Base-by-base conservation (phyloP, 441 rosid genomes). In the Isatis lusitanica region DNA sequence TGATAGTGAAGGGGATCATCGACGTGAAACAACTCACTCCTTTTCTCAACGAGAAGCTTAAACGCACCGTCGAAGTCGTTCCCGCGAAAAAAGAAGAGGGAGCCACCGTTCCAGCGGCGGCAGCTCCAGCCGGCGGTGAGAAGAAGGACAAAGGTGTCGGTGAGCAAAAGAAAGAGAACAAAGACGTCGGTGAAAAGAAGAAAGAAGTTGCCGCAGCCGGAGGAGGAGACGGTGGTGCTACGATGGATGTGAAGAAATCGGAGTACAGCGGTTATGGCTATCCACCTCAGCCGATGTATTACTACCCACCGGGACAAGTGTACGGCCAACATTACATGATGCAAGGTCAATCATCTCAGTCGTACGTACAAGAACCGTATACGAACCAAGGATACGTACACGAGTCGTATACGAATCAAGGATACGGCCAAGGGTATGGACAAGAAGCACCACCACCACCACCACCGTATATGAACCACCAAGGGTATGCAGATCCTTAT, bases 1-100 rank as follows among this genome's bases (percentile, higher is more conserved):
- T 94, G 15, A 80, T 87, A 28, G 93, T 90, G 28, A 90, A 82
- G 16, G 99, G 99, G 1, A 87, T 85, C 7, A 78, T 87, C 82
- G 93, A 92, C 71, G 86, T 69, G 0, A 86, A 92, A 68, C 77
- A 82, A 15, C 75, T 90, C 44, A 75, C 71, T 13, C 84, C 92
- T 21, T 71, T 79, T 43, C 88, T 94, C 6, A 73, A 55, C 15
- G 83, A 81, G 63, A 94, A 87, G 83, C 84, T 92, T 43, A 88
- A 74, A 59, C 82, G 94, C 30, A 78, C 18, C 17, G 94, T 94
- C 3, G 99, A 90, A 59, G 84, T 94, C 16, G 83, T 89, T 1
- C 78, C 89, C 7, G 81, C 81, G 13, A 88, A 89, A 58, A 88
- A 85, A 9, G 89, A 83, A 6, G 86, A 58, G 36, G 84, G 66